Conservation (phyloP, 148 eudicot species). For the Pouteria glomerata region DNA sequence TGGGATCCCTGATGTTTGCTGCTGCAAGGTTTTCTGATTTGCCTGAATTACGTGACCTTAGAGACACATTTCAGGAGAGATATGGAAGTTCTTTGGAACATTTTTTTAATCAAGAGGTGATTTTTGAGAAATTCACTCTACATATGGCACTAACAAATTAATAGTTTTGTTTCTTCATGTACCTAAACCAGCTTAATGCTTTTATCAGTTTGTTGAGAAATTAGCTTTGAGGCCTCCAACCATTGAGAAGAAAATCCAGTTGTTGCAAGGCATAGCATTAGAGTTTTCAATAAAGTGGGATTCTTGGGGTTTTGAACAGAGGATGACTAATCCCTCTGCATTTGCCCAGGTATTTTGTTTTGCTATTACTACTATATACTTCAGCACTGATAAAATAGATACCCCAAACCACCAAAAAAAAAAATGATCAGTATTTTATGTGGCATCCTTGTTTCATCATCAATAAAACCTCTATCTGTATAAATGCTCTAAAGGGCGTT, state of each 20-base stretch:
- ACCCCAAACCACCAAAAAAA: not conserved
- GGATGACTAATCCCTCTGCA: conserved; percentile 53
- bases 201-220: conserved; percentile 64
- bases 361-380: too few species aligned
- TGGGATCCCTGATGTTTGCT: conserved; percentile 88
- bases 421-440: not conserved
- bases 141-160: not conserved
- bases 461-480: too few species aligned
- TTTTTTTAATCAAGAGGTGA: conserved; percentile 75
- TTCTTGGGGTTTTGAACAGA: conserved; percentile 56
- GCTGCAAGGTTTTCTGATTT: conserved; percentile 96
- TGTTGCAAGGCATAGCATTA: conserved; percentile 70
- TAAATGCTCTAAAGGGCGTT: too few species aligned
- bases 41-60: conserved; percentile 95
- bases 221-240: conserved; percentile 55
- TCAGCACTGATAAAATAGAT: too few species aligned
- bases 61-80: conserved; percentile 78
- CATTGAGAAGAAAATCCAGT: conserved; percentile 59
- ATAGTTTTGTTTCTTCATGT: conserved; percentile 8
- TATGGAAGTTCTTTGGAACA: conserved; percentile 70
- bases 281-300: conserved; percentile 86
- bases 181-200: conserved; percentile 20
- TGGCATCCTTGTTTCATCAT: not conserved
- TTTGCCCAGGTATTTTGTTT: conserved; percentile 61
- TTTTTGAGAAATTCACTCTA: not conserved